Conservation (phyloP, 208 protist genomes). For the Phytomonas francai region DNA sequence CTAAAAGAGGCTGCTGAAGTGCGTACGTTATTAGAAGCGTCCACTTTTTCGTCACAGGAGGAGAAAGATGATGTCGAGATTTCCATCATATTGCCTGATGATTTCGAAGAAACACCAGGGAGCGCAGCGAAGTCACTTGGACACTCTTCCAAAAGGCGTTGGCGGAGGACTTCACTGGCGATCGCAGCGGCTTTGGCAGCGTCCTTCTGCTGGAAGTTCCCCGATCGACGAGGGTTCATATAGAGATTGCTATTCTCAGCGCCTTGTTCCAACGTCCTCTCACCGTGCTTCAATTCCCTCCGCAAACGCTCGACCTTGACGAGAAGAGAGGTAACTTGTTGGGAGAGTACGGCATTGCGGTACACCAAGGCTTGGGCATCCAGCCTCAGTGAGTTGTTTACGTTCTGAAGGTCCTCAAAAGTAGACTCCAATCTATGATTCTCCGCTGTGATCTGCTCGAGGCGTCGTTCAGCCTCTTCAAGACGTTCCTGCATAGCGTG, state of each 20-base stretch:
- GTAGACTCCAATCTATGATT: conserved; percentile 17
- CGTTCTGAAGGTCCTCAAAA: conserved; percentile 23
- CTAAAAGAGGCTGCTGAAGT: not conserved
- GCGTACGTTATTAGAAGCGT: not conserved
- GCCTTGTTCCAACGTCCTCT: not conserved
- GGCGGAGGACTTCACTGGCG: not conserved
- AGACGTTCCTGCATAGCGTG: conserved; percentile 19
- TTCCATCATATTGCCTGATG: not conserved
- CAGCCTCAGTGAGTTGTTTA: conserved; percentile 29
- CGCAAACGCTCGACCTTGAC: conserved; percentile 36
- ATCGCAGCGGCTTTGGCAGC: not conserved
- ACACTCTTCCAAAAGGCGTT: not conserved
- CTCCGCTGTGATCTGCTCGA: conserved; percentile 4
- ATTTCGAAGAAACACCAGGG: not conserved
- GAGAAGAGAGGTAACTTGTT: conserved; percentile 64
- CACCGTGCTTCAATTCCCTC: conserved; percentile 1
- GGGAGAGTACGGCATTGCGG: conserved; percentile 63
- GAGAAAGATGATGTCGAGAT: not conserved
- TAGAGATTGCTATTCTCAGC: not conserved
- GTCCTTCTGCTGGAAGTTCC: not conserved
- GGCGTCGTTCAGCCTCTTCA: conserved; percentile 13
- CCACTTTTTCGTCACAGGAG: not conserved
- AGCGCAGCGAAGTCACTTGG: not conserved
- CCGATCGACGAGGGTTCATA: not conserved
- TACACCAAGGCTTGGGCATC: conserved; percentile 57